Evolutionary conservation across 495 filamentous ascomycete genomes (phyloP), one percentile per base, ranked within the genome.

Genomic region (Daldinia loculata): DNA sequence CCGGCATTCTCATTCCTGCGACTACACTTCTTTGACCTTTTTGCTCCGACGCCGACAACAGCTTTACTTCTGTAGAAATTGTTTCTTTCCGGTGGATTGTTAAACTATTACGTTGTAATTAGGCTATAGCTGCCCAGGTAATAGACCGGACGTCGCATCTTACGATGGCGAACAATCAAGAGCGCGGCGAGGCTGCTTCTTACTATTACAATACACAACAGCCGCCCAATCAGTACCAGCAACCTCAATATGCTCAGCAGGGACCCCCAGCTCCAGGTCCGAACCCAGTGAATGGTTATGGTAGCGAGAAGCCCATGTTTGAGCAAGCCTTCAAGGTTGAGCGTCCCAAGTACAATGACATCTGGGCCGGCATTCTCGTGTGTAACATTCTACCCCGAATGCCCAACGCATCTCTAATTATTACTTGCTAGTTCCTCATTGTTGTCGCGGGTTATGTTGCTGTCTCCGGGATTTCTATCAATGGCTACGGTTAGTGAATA

Each of bases 281-380:
- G 55, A 56, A 30, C n/a, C 66, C 76, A 19, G 19, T 5, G 8
- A 67, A 70, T 30, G 70, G 67, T 22, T 70, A 70, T 7, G 64
- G 53, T 26, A 72, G 61, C 30, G 79, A 84, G 57, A 85, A 92
- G 74, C 82, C 83, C 12, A 85, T 82, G 15, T 98, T 94, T 71
- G 89, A 95, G 15, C 85, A 97, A 74, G 86, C 87, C 0, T 97
- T 97, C 81, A 89, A 88, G 77, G 75, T 97, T 39, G 86, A 92
- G 61, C 88, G 88, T 63, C 94, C 94, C 12, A 96, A 95, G 74
- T 97, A 84, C 77, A 91, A 97, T 72, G 94, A 97, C 74, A 59
- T 93, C 6, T 97, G 93, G 94, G 93, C 93, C 4, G 92, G 90
- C 17, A 80, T 96, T 53, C 79, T 97, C 72, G 88, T 91, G 77